Evolutionary conservation across 2,329 filamentous ascomycete genomes (phyloP), one percentile per base, ranked within the genome.

Genomic region (Botrytis tulipae): DNA sequence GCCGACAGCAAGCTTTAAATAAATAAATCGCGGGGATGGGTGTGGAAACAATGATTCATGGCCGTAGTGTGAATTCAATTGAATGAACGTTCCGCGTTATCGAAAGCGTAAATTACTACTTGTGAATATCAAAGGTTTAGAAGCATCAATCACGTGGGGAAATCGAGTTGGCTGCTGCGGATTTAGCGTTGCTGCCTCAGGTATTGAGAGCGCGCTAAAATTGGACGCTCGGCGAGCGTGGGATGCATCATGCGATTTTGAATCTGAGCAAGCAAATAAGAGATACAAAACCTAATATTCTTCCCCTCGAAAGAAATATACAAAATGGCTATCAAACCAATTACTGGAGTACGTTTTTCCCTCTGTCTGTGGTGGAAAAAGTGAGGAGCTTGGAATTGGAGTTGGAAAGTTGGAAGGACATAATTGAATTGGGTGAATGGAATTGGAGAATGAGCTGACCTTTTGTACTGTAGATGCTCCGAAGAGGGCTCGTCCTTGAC

Each of bases 401-500:
- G 35, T 48, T 66, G 42, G 29, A 10, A 66, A 48, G 63, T 66
- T 65, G 44, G 42, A 35, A 68, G 48, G n/a, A 6, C 22, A 18
- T 25, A 32, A 42, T 48, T 35, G 73, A 73, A 72, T 46, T 73
- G 70, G 61, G 37, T 40, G 62, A 51, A 48, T 74, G 73, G 71
- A 76, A 32, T 40, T 25, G 59, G 72, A 76, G 74, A 40, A 73
- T 78, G 74, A 54, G 76, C 80, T 81, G 76, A 81, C 75, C 77
- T 77, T 73, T 59, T 70, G 62, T 65, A 54, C 72, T 75, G 35
- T 80, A 89, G 87, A 88, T 88, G 86, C 86, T 89, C 84, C 86
- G 86, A 79, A 83, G 86, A 81, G 83, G 85, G 81, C 82, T 88
- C 77, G 86, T 89, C 79, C 85, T 89, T 80, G 87, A 89, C 80